These are phyloP conservation scores for Wickerhamiella pararugosa DNA, from an alignment of 1,139 yeast species.

Conservation along the genomic window DNA sequence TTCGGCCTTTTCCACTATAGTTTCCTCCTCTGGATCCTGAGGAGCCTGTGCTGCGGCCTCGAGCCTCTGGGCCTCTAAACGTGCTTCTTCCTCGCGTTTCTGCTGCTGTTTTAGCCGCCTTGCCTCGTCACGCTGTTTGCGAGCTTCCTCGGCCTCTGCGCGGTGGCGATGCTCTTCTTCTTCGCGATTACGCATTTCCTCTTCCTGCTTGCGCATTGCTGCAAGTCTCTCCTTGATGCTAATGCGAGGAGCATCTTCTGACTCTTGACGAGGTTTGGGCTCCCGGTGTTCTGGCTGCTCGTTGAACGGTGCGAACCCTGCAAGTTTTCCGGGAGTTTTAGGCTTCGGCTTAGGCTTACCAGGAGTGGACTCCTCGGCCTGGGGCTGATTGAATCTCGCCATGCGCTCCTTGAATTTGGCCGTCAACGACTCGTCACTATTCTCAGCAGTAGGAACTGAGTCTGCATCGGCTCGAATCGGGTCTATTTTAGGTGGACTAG, in stretches of 20 bases:
- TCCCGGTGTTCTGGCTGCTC: slow-evolving; percentile 9
- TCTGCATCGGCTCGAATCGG: no score
- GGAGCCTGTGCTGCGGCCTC: no score
- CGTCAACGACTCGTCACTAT: slow-evolving; percentile 4
- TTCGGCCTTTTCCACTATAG: slow-evolving; percentile 2
- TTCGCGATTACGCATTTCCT: slow-evolving; percentile 64
- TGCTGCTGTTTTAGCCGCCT: no score
- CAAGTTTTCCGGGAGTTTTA: not conserved
- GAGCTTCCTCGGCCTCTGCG: slow-evolving; percentile 27
- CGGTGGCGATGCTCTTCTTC: slow-evolving; percentile 44
- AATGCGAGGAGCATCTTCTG: slow-evolving; percentile 50
- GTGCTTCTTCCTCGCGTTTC: no score
- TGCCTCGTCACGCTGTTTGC: slow-evolving; percentile 12
- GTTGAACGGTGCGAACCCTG: not conserved
- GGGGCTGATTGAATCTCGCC: slow-evolving; percentile 14
- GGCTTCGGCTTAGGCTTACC: no score
- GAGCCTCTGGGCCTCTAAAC: no score
- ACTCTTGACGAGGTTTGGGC: slow-evolving; percentile 25
- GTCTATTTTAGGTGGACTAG: no score
- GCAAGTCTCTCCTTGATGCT: slow-evolving; percentile 81
- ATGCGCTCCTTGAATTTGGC: slow-evolving; percentile 16
- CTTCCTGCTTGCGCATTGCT: slow-evolving; percentile 64
- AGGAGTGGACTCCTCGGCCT: slow-evolving; percentile 5
- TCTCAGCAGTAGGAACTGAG: no score
- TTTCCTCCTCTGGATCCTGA: no score